phyloP scores from a whole-genome alignment of 352 stramenopile species.

The Pythium coloratum region DNA sequence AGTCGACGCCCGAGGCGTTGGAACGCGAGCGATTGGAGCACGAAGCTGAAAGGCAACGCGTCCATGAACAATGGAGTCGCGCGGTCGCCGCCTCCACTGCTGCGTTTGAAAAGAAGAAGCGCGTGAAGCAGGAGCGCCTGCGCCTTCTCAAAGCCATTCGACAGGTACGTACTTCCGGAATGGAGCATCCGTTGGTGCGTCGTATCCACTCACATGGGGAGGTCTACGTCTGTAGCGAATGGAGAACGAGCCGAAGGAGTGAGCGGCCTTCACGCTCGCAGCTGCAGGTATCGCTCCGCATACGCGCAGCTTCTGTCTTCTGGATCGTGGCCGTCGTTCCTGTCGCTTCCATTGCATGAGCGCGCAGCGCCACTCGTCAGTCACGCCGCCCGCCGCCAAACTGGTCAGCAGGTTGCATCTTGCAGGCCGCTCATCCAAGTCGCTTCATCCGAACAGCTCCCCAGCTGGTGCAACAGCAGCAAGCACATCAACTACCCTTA shows the following conservation, averaged over 20 bases:
- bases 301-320: too few relatives aligned
- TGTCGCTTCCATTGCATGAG: too few relatives aligned
- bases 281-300: background rate
- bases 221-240: background rate
- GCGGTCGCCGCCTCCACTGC: constrained; percentile 38
- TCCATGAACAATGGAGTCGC: constrained; percentile 52
- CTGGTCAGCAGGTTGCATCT: background rate
- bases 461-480: background rate
- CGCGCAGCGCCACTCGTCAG: too few relatives aligned
- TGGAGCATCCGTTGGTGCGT: background rate
- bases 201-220: background rate
- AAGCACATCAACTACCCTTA: background rate
- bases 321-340: background rate
- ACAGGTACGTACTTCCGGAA: constrained; percentile 34
- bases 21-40: constrained; percentile 55
- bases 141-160: constrained; percentile 54
- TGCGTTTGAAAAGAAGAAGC: constrained; percentile 48
- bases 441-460: background rate
- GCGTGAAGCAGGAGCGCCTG: constrained; percentile 50
- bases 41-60: constrained; percentile 57
- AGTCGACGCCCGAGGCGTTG: constrained; percentile 44
- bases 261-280: background rate
- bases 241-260: constrained; percentile 1
- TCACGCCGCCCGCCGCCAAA: background rate
- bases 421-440: background rate